Base-by-base conservation (phyloP, 1,284 basidiomycete genomes). In the Ustilago loliicola region DNA sequence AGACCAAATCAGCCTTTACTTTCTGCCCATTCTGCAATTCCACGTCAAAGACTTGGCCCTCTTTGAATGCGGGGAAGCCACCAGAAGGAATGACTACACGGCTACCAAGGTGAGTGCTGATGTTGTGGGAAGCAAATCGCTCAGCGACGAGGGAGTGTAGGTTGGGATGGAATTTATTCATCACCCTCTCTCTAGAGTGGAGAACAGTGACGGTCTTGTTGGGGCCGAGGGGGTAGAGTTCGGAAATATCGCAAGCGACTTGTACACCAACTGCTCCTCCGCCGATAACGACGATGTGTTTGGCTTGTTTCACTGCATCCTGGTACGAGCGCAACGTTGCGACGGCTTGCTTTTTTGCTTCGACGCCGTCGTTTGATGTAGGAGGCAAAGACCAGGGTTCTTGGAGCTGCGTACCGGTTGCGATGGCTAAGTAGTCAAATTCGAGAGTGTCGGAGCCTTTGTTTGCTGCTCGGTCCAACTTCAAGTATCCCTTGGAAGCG, bases 261-360 rank as follows among this genome's bases (percentile, higher is more conserved):
- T 85, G 78, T 1, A 85, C 85, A 36, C 85, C 85, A 10, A 86
- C 71, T 4, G 85, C 84, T 17, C 84, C 85, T 13, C 84, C 84
- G 9, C 85, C 85, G 3, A 86, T 80, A 15, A 86, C 58, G 10
- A 86, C 79, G 51, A 85, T 80, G 8, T 82, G 57, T 4, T 73
- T 17, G 15, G 81, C 81, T 8, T 65, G 63, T 13, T 55, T 50
- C 17, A 86, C 75, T 1, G 73, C 69, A 11, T 77, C 64, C 53
- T 86, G 83, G 9, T 72, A 68, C 2, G 48, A 11, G 10, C 61
- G 27, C 63, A 86, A 78, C 72, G 76, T 84, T 2, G 53, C 21
- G 2, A 83, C 61, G 8, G 82, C 82, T 15, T 79, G 48, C 3
- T 27, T 19, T 54, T 86, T 86, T 0, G 81, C 79, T 15, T 30